Conservation (phyloP, 257 asterid species). For the Capsicum baccatum region DNA sequence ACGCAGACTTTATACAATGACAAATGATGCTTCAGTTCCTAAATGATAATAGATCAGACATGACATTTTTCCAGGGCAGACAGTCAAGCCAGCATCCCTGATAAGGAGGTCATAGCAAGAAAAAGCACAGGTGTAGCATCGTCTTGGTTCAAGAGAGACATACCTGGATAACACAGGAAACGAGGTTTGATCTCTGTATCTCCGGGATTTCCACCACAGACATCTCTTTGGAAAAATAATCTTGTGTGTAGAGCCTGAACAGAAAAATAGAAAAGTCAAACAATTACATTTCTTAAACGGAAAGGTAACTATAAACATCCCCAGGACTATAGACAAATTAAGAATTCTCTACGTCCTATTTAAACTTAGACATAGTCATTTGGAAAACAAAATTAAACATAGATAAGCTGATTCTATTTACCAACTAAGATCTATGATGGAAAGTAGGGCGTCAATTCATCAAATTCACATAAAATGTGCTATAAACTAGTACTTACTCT, state of each 20-base stretch:
- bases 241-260: constrained; percentile 90
- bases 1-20: no score
- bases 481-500: not conserved
- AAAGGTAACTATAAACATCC: not conserved
- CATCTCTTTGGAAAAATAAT: constrained; percentile 80
- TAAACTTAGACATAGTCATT: not conserved
- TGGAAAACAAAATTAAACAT: not conserved
- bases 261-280: constrained; percentile 30
- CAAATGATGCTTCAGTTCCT: not conserved
- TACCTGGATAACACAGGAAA: constrained; percentile 92
- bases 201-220: constrained; percentile 84
- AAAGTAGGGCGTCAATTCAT: not conserved
- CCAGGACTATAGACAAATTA: constrained; percentile 17
- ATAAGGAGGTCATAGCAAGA: constrained; percentile 1
- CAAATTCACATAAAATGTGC: not conserved
- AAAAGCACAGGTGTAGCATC: not conserved
- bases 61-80: constrained; percentile 7
- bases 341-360: not conserved
- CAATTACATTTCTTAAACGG: not conserved
- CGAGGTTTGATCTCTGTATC: constrained; percentile 96
- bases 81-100: not conserved
- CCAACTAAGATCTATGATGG: not conserved
- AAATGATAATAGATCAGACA: not conserved
- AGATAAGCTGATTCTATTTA: not conserved
- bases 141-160: constrained; percentile 27